Evolutionary conservation across 2,329 filamentous ascomycete genomes (phyloP).

Genomic region (Fusarium setosum): DNA sequence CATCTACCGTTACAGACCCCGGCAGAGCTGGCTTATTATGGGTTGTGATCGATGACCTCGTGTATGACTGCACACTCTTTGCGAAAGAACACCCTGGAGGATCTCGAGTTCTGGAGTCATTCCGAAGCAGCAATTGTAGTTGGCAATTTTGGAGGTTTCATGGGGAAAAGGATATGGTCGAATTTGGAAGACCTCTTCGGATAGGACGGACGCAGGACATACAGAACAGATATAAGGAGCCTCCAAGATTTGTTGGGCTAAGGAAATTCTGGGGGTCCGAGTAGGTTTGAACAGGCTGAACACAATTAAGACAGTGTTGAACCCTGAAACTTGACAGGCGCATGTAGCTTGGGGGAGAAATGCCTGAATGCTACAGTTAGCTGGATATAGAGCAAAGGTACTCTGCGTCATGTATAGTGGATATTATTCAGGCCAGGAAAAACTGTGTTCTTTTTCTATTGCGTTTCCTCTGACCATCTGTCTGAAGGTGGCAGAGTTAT

Average conservation of each 20-base stretch:
- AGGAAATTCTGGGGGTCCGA: background rate
- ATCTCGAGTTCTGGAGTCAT: background rate
- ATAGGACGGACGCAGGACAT: slow-evolving; percentile 5
- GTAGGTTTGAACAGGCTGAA: too few relatives aligned
- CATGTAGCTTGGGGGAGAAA: too few relatives aligned
- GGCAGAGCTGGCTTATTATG: background rate
- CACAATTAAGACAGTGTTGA: too few relatives aligned
- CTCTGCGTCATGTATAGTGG: too few relatives aligned
- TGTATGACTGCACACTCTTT: background rate
- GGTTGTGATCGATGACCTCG: background rate
- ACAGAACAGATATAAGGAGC: background rate
- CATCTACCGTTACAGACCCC: background rate
- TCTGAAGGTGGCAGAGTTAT: too few relatives aligned
- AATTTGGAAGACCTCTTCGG: slow-evolving; percentile 7
- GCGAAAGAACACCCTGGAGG: background rate
- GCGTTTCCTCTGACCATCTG: too few relatives aligned
- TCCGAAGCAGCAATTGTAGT: slow-evolving; percentile 7
- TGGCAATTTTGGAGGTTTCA: slow-evolving; percentile 28
- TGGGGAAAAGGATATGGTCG: background rate
- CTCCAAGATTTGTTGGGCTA: background rate
- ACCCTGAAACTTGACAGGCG: too few relatives aligned
- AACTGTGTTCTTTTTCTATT: too few relatives aligned
- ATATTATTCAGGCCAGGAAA: too few relatives aligned
- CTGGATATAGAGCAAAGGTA: too few relatives aligned
- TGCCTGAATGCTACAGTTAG: too few relatives aligned